These are phyloP conservation scores for Tricholoma furcatifolium DNA, from an alignment of 768 basidiomycete genomes.

Conservation along the genomic window DNA sequence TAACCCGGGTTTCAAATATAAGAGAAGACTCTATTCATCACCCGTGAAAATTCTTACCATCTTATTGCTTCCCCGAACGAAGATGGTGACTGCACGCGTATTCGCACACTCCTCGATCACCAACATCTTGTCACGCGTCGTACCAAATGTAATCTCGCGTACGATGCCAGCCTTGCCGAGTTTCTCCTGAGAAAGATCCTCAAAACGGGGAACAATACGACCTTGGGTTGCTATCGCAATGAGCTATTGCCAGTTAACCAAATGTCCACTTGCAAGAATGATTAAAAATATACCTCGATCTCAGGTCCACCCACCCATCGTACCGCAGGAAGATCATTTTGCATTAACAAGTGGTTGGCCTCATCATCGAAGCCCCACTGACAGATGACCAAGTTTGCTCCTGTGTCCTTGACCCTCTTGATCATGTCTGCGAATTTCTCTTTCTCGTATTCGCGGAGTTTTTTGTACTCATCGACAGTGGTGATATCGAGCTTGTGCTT, in stretches of 20 bases:
- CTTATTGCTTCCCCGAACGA: constrained; percentile 97
- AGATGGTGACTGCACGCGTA: constrained; percentile 92
- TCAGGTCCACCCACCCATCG: constrained; percentile 99
- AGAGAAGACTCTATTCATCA: neutral
- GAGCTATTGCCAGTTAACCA: constrained; percentile 49
- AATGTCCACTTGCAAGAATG: neutral
- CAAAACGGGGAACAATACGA: constrained; percentile 96
- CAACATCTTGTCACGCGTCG: constrained; percentile 98
- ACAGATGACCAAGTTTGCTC: constrained; percentile 98
- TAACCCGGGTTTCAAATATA: constrained; percentile 26
- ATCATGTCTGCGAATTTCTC: constrained; percentile 98
- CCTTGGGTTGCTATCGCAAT: constrained; percentile 99
- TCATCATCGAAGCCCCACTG: constrained; percentile 99
- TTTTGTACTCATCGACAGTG: constrained; percentile 94
- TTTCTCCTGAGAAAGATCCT: constrained; percentile 89
- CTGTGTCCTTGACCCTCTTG: constrained; percentile 91
- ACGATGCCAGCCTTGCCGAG: constrained; percentile 93
- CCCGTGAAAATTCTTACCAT: constrained; percentile 59
- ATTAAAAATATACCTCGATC: constrained; percentile 70
- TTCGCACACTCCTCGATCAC: constrained; percentile 99
- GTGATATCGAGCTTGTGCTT: constrained; percentile 99
- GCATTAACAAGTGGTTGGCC: constrained; percentile 97
- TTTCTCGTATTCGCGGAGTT: constrained; percentile 91
- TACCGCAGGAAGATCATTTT: constrained; percentile 95
- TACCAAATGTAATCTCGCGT: constrained; percentile 93